phyloP scores from a whole-genome alignment of 495 filamentous ascomycete genomes.

The Trichoderma virens region DNA sequence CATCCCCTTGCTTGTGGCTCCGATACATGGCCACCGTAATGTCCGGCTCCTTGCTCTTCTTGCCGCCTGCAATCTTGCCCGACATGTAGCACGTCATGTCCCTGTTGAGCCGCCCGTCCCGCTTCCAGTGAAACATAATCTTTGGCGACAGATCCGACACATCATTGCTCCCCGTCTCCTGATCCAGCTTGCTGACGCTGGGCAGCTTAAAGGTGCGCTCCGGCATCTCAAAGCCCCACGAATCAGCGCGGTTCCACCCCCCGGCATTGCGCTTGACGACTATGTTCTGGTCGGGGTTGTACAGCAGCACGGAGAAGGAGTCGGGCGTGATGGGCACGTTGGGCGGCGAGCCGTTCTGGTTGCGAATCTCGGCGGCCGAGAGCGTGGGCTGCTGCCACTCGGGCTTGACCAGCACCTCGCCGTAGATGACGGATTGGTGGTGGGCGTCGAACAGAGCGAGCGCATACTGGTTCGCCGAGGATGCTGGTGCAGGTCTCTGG shows the following conservation, averaged over 20 bases:
- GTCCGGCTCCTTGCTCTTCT: conserved; percentile 83
- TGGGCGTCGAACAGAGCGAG: conserved; percentile 77
- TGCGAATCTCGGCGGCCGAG: conserved; percentile 69
- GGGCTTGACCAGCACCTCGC: conserved; percentile 75
- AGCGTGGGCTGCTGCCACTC: conserved; percentile 77
- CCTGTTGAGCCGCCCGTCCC: conserved; percentile 72
- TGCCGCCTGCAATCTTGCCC: conserved; percentile 62
- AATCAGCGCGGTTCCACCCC: conserved; percentile 67
- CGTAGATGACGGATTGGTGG: conserved; percentile 74
- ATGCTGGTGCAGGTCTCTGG: conserved; percentile 56
- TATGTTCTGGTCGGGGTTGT: conserved; percentile 87
- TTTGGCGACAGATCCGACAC: conserved; percentile 66
- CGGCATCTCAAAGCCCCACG: conserved; percentile 91
- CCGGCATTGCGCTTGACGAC: conserved; percentile 60
- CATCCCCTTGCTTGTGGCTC: conserved; percentile 28
- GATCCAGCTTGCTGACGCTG: conserved; percentile 67
- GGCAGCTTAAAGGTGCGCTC: conserved; percentile 76
- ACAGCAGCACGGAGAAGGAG: conserved; percentile 76
- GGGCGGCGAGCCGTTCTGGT: conserved; percentile 54
- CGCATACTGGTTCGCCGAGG: conserved; percentile 75
- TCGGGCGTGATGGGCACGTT: conserved; percentile 71
- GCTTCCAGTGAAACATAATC: conserved; percentile 83
- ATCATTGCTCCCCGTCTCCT: conserved; percentile 58
- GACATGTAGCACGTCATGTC: conserved; percentile 77
- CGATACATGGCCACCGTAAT: conserved; percentile 84